phyloP scores from a whole-genome alignment of 1,139 yeast species.

The Taphrina flavorubra region DNA sequence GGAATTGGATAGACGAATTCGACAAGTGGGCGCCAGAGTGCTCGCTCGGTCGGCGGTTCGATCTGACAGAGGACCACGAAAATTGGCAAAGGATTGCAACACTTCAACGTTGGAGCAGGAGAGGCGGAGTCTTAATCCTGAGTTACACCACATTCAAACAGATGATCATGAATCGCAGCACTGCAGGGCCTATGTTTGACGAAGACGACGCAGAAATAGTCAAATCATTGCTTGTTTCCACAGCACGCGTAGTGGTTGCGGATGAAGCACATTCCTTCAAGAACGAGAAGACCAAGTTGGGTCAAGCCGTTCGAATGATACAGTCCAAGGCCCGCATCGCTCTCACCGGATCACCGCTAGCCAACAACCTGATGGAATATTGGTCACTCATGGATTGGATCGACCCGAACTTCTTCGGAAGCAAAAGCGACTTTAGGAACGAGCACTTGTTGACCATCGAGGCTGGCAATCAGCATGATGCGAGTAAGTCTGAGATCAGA shows the following conservation, averaged over 20 bases:
- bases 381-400: conserved; percentile 97
- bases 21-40: conserved; percentile 99
- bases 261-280: conserved; percentile 98
- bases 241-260: conserved; percentile 56
- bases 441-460: conserved; percentile 93
- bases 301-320: conserved; percentile 81
- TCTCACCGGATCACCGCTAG: conserved; percentile 94
- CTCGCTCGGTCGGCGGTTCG: conserved; percentile 58
- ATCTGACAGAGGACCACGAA: neutral
- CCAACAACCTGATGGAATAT: conserved; percentile 83
- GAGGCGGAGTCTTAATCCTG: conserved; percentile 85
- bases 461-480: conserved; percentile 98
- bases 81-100: conserved; percentile 1
- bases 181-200: conserved; percentile 55
- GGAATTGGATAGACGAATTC: conserved; percentile 94
- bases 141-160: conserved; percentile 89
- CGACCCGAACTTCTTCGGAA: conserved; percentile 91
- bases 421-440: conserved; percentile 88
- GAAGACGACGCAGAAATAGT: conserved; percentile 75
- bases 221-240: conserved; percentile 1
- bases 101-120: conserved; percentile 54
- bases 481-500: conserved; percentile 92
- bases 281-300: conserved; percentile 89
- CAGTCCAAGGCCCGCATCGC: conserved; percentile 82
- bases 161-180: conserved; percentile 58